These are phyloP conservation scores for Phialocephala subalpina DNA, from an alignment of 2,329 filamentous ascomycete genomes.

Conservation along the genomic window DNA sequence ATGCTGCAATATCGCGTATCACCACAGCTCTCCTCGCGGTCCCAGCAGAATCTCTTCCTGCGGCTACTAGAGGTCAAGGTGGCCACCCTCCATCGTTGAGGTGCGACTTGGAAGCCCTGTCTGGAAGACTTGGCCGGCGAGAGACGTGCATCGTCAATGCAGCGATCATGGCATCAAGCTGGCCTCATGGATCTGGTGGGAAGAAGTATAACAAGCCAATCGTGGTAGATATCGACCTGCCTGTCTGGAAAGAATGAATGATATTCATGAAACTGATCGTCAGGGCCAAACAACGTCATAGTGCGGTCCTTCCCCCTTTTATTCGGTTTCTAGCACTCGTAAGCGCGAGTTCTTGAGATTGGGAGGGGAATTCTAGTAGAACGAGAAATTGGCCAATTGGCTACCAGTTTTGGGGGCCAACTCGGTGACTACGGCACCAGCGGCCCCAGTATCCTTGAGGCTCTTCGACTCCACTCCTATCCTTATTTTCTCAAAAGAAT, in stretches of 20 bases:
- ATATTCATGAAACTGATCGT: neutral
- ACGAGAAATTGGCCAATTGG: no score
- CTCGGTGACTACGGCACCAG: no score
- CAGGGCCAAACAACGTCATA: neutral
- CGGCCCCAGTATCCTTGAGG: no score
- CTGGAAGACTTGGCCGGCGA: conserved; percentile 45
- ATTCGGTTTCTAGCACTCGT: neutral
- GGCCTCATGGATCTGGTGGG: conserved; percentile 64
- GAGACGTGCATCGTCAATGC: conserved; percentile 87
- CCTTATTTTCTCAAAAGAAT: no score
- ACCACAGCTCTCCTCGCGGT: conserved; percentile 26
- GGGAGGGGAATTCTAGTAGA: no score
- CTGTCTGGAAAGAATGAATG: conserved; percentile 54
- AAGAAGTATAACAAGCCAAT: conserved; percentile 80
- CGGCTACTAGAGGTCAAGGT: conserved; percentile 49
- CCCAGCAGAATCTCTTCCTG: conserved; percentile 24
- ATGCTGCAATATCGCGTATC: conserved; percentile 22
- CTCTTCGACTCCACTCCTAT: no score
- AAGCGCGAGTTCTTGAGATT: neutral
- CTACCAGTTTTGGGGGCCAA: no score
- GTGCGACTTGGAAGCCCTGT: conserved; percentile 51
- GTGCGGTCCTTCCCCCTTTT: neutral
- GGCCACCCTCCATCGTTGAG: conserved; percentile 50
- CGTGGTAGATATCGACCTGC: conserved; percentile 82
- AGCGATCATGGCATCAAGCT: conserved; percentile 74